phyloP scores from a whole-genome alignment of 495 filamentous ascomycete genomes.

The Penicillium ochrochloron region DNA sequence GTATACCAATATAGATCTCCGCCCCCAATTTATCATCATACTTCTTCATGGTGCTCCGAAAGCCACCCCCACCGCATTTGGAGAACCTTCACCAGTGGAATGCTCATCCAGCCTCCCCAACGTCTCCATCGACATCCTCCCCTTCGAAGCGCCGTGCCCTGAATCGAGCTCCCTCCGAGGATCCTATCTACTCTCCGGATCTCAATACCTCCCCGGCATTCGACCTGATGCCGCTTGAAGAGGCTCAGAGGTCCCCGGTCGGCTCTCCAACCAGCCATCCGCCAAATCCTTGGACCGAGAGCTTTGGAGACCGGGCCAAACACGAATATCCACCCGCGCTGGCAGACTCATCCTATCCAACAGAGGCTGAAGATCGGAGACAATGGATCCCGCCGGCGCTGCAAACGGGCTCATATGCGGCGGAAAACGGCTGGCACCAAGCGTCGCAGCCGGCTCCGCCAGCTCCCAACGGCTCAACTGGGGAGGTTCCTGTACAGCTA shows the following conservation, averaged over 20 bases:
- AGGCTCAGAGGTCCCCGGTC: constrained; percentile 49
- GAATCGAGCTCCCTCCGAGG: constrained; percentile 39
- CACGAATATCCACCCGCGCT: constrained; percentile 18
- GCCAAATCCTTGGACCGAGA: constrained; percentile 43
- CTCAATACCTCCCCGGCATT: constrained; percentile 51
- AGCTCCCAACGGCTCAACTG: constrained; percentile 19
- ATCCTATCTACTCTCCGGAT: constrained; percentile 49
- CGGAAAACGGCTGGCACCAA: constrained; percentile 33
- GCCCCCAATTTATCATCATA: not conserved
- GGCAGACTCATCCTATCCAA: constrained; percentile 8
- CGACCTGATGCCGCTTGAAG: constrained; percentile 49
- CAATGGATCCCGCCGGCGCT: constrained; percentile 32
- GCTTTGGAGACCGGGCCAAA: constrained; percentile 30
- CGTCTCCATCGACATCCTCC: constrained; percentile 39
- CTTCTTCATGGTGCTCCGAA: constrained; percentile 54
- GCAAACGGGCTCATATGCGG: constrained; percentile 34
- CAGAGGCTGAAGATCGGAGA: constrained; percentile 16
- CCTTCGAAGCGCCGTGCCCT: constrained; percentile 37
- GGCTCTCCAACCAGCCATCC: constrained; percentile 36
- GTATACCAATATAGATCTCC: not conserved
- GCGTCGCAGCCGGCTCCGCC: constrained; percentile 6
- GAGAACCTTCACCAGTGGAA: constrained; percentile 43
- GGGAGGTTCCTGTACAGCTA: constrained; percentile 41
- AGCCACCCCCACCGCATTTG: constrained; percentile 50
- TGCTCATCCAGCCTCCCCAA: constrained; percentile 34